Conservation (phyloP, 2,329 filamentous ascomycete species). For the Xenosphaeropsis pyriputrescens region DNA sequence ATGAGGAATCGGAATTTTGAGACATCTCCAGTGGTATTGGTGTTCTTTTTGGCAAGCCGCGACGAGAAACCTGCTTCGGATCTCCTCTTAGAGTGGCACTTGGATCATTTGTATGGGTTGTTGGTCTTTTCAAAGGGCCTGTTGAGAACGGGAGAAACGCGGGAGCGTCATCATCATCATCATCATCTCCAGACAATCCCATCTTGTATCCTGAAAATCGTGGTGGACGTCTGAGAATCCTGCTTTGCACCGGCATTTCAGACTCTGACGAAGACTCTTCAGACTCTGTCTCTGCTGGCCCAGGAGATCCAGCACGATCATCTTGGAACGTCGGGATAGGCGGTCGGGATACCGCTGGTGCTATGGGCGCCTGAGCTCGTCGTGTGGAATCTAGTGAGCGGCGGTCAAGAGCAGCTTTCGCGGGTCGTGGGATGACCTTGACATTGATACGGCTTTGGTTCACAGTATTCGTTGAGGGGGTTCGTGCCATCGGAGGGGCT, state of each 20-base stretch:
- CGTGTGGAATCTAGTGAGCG: constrained; percentile 12
- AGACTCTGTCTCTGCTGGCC: constrained; percentile 6
- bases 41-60: constrained; percentile 5
- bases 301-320: constrained; percentile 7
- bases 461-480: constrained; percentile 16
- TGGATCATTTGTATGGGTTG: constrained; percentile 11
- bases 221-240: constrained; percentile 14
- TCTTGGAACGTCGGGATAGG: constrained; percentile 6
- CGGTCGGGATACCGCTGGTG: constrained; percentile 4
- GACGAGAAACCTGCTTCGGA: constrained; percentile 7
- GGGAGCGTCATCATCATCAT: constrained; percentile 16
- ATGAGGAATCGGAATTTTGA: constrained; percentile 46
- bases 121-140: background rate
- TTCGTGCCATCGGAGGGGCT: constrained; percentile 17
- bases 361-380: constrained; percentile 4
- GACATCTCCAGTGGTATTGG: constrained; percentile 7
- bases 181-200: constrained; percentile 10
- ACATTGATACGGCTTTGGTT: constrained; percentile 12
- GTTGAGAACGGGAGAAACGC: constrained; percentile 16
- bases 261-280: constrained; percentile 13
- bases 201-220: constrained; percentile 13
- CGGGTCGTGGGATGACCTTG: constrained; percentile 11
- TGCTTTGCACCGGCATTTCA: constrained; percentile 12
- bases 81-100: constrained; percentile 15
- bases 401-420: constrained; percentile 10